Evolutionary conservation across 2,329 filamentous ascomycete genomes (phyloP), one percentile per base, ranked within the genome.

Genomic region (Fusarium tuaranense): DNA sequence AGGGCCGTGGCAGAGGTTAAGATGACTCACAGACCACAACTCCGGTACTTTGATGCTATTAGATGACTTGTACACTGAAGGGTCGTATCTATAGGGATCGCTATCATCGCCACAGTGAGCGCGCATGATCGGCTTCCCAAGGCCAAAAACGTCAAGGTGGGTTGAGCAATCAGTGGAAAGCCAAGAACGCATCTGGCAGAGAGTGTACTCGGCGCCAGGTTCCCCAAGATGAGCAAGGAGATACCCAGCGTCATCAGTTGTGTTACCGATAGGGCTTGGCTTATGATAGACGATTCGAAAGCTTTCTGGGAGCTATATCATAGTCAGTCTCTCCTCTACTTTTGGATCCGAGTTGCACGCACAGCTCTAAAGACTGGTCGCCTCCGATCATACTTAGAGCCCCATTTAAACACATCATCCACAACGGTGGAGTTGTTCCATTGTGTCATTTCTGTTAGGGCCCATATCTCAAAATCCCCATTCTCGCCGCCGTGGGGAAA

Each of bases 231-330:
- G 9, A 22, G 41, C 5, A 12, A 44, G 5, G 39, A 44, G n/a
- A 48, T 57, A 32, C 5, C 27, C 25, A 57, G 30, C n/a, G 30
- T 32, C 30, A n/a, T 5, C 1, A 6, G 7, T 7, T 20, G 3
- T 12, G 1, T 22, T 12, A 27, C 3, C 1, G 12, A n/a, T 6
- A 22, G 0, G 5, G 18, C 4, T 22, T 6, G 30, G 5, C 3
- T 25, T 16, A 18, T 25, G 10, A 16, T 53, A 53, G n/a, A 53
- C 14, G 16, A 30, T n/a, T 16, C 2, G 20, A 22, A 4, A 8
- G 2, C 1, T 0, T 3, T 55, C 7, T 7, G 48, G 27, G 16
- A n/a, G 10, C 48, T 55, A 4, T 13, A 55, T 7, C 34, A 36
- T 13, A 34, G 32, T 34, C 5, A 34, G 32, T 34, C 32, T 34